A percentile compares a stretch with the other conserved stretches of the same genome.
Conservation (phyloP, 805 yeast species). For the Wickerhamomyces bovis region DNA sequence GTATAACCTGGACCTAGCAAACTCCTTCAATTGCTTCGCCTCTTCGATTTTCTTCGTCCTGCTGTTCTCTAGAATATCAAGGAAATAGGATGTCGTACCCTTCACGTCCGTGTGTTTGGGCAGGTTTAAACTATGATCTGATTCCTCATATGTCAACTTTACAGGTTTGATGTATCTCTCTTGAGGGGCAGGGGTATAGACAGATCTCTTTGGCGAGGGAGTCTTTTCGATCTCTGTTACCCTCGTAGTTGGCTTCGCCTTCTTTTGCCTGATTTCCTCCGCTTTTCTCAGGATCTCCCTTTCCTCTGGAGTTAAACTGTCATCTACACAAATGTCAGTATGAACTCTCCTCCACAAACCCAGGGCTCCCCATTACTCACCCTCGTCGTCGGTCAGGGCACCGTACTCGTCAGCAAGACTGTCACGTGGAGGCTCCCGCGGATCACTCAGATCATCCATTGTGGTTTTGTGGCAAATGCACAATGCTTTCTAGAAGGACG, state of each 20-base stretch:
- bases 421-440: constrained; percentile 4
- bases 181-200: background rate
- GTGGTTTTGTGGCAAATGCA: background rate
- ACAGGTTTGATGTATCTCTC: background rate
- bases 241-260: background rate
- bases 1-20: constrained; percentile 32
- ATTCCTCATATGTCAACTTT: background rate
- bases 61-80: constrained; percentile 24
- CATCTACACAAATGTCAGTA: background rate
- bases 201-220: background rate
- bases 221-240: background rate
- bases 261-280: background rate
- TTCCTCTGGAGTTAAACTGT: background rate
- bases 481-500: background rate
- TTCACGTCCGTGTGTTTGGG: background rate
- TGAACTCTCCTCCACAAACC: no score
- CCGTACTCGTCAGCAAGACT: constrained; percentile 5
- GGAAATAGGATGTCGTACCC: constrained; percentile 28
- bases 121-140: background rate
- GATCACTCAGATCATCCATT: constrained; percentile 14
- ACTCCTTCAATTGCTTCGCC: constrained; percentile 17
- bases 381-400: constrained; percentile 11
- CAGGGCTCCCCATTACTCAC: background rate
- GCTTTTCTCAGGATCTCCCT: constrained; percentile 1
- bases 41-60: constrained; percentile 22